Conservation (phyloP, 2,329 filamentous ascomycete genomes). For the Fusarium pseudocircinatum region DNA sequence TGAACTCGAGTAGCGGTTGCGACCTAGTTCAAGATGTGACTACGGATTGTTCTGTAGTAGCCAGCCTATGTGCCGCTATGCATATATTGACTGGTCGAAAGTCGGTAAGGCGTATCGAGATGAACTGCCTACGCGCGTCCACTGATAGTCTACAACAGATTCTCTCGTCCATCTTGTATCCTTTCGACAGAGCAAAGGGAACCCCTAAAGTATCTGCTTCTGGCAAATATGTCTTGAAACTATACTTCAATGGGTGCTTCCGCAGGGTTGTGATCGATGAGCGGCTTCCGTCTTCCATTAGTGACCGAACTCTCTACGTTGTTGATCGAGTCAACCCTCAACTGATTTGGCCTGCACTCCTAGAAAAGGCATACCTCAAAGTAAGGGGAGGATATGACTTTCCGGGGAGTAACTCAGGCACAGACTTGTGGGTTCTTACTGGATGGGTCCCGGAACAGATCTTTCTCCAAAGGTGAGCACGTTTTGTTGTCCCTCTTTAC, state of each 20-base stretch:
- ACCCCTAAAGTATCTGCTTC: conserved; percentile 74
- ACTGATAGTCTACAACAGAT: conserved; percentile 58
- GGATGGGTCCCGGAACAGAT: conserved; percentile 98
- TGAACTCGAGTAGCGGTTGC: conserved; percentile 67
- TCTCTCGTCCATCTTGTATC: conserved; percentile 77
- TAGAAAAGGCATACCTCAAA: conserved; percentile 98
- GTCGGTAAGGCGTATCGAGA: conserved; percentile 61
- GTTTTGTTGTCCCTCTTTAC: neutral
- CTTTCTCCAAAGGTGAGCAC: conserved; percentile 77
- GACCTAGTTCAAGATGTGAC: conserved; percentile 96
- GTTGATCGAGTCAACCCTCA: conserved; percentile 83
- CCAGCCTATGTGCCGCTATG: conserved; percentile 86
- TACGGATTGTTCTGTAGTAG: conserved; percentile 96
- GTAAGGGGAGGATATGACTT: conserved; percentile 97
- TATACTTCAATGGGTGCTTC: conserved; percentile 96
- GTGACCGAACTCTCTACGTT: conserved; percentile 82
- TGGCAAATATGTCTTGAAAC: conserved; percentile 90
- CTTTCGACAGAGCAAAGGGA: conserved; percentile 69
- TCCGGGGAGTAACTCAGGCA: conserved; percentile 95
- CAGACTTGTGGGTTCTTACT: conserved; percentile 90
- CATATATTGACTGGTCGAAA: conserved; percentile 74
- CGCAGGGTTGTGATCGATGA: conserved; percentile 91
- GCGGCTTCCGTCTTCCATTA: conserved; percentile 80
- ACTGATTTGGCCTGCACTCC: conserved; percentile 89
- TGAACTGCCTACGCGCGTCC: neutral